These are phyloP conservation scores for Apiosordaria backusii DNA, from an alignment of 495 filamentous ascomycete species.

Conservation along the genomic window DNA sequence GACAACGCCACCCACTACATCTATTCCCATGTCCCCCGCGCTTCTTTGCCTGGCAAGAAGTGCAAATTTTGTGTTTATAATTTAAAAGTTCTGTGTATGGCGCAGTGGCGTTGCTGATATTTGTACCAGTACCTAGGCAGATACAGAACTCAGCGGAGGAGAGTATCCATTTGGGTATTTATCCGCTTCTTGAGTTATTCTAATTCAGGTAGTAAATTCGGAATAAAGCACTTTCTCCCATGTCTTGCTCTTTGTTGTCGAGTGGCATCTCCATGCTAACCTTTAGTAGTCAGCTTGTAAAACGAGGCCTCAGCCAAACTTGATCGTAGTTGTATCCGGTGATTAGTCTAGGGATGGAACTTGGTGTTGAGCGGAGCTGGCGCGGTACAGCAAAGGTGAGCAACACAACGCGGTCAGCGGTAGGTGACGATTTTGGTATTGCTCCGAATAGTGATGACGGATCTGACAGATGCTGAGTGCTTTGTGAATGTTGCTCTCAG, in stretches of 20 bases:
- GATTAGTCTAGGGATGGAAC: no score
- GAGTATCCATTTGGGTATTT: neutral
- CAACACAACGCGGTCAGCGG: no score
- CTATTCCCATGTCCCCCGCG: neutral
- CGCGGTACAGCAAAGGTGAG: no score
- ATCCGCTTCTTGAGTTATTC: neutral
- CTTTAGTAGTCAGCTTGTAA: no score
- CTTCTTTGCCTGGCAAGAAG: neutral
- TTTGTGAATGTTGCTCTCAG: neutral
- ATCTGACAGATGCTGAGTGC: no score
- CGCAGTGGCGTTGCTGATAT: neutral
- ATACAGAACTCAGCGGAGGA: neutral
- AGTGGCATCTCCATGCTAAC: no score
- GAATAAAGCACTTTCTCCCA: neutral
- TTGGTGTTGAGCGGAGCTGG: no score
- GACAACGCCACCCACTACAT: neutral
- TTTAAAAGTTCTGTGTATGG: neutral
- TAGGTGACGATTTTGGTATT: no score
- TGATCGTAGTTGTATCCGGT: no score
- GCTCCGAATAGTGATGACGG: no score
- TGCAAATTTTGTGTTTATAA: neutral
- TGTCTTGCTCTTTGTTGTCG: no score
- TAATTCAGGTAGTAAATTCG: neutral
- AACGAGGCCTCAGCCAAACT: no score
- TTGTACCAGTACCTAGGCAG: neutral